Evolutionary conservation across 805 yeast species (phyloP).

Genomic region (Kodamaea kaohsiungensis): DNA sequence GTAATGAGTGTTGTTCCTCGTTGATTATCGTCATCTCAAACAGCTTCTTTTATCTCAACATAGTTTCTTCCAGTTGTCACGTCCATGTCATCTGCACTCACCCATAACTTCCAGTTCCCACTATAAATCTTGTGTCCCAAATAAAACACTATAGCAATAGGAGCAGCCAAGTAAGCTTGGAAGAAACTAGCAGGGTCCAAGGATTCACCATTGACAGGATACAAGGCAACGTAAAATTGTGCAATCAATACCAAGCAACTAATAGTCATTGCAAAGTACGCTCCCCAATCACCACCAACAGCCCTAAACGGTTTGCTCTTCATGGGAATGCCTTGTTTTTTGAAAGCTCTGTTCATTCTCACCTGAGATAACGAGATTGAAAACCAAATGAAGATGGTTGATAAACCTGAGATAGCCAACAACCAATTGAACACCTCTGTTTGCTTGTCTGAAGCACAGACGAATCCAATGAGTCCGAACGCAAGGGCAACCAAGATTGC

Average conservation of each 20-base stretch:
- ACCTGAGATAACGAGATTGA: constrained; percentile 67
- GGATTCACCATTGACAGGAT: constrained; percentile 34
- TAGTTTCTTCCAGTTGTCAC: constrained; percentile 20
- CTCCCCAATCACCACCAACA: constrained; percentile 38
- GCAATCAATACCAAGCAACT: constrained; percentile 38
- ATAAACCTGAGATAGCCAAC: constrained; percentile 71
- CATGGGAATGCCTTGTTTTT: constrained; percentile 46
- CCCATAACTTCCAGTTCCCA: constrained; percentile 17
- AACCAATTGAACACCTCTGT: constrained; percentile 70
- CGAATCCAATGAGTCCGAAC: constrained; percentile 57
- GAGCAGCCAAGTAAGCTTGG: constrained; percentile 24
- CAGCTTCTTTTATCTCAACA: not conserved
- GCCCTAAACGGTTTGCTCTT: constrained; percentile 36
- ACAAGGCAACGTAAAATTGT: constrained; percentile 42
- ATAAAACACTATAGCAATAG: constrained; percentile 21
- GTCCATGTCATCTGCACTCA: constrained; percentile 13
- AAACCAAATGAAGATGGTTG: constrained; percentile 81
- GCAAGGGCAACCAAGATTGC: constrained; percentile 52
- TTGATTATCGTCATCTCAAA: not conserved
- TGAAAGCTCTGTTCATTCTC: constrained; percentile 60
- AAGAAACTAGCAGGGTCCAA: constrained; percentile 18
- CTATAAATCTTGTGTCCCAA: constrained; percentile 27
- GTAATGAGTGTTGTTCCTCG: too few relatives aligned
- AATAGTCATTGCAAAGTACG: constrained; percentile 32
- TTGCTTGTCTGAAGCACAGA: constrained; percentile 60